These are phyloP conservation scores for Zymoseptoria crescenta DNA, from an alignment of 2,329 filamentous ascomycete genomes.

Conservation along the genomic window DNA sequence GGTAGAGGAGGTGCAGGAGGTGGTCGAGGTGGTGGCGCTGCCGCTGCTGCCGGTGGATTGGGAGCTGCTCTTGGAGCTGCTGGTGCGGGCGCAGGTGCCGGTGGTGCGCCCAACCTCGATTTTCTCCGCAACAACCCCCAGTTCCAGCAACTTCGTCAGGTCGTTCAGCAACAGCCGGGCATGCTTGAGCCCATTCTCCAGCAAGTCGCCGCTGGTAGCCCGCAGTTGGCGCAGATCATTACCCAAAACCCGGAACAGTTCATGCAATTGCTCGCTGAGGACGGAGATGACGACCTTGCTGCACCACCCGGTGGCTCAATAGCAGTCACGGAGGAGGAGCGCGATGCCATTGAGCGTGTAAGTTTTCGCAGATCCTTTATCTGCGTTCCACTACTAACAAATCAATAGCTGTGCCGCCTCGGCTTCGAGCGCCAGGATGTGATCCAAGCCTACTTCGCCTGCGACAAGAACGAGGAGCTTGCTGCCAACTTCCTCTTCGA, in stretches of 20 bases:
- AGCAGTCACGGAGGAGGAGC: conserved; percentile 88
- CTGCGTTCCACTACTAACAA: conserved; percentile 13
- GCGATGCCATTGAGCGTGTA: conserved; percentile 93
- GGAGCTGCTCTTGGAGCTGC: conserved; percentile 31
- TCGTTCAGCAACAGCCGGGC: conserved; percentile 93
- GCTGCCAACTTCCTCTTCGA: conserved; percentile 98
- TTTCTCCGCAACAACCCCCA: conserved; percentile 93
- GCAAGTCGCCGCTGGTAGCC: conserved; percentile 90
- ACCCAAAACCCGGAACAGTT: conserved; percentile 90
- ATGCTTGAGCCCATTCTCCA: conserved; percentile 98
- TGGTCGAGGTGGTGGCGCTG: conserved; percentile 36
- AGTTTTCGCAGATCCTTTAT: conserved; percentile 28
- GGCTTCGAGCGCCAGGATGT: conserved; percentile 90
- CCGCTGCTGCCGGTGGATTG: conserved; percentile 33
- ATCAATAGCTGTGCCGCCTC: conserved; percentile 69
- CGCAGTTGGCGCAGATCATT: conserved; percentile 86
- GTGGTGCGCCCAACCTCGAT: conserved; percentile 63
- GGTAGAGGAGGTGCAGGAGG: conserved; percentile 34
- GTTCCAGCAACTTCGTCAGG: conserved; percentile 94
- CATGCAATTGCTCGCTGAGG: conserved; percentile 80
- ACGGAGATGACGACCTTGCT: conserved; percentile 69
- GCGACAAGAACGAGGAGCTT: conserved; percentile 98
- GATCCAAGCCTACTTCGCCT: conserved; percentile 97
- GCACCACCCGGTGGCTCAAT: conserved; percentile 87
- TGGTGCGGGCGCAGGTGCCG: conserved; percentile 37